Evolutionary conservation across 257 asterid species (phyloP).

Genomic region (Solanum pinnatisectum): DNA sequence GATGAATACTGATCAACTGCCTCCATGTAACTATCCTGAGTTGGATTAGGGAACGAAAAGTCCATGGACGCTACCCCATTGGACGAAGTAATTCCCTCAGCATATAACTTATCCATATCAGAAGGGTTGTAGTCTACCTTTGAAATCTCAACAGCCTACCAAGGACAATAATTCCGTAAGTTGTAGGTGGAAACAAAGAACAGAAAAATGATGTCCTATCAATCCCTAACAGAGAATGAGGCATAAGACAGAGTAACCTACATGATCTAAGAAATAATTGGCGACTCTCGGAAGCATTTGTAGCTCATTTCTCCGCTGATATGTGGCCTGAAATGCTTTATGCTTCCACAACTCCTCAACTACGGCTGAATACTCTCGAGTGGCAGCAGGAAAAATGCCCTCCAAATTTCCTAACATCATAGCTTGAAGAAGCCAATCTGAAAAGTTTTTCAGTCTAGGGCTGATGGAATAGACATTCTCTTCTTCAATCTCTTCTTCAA

Average conservation of each 20-base stretch:
- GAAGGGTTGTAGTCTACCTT: conserved; percentile 74
- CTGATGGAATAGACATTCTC: conserved; percentile 37
- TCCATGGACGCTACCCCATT: conserved; percentile 81
- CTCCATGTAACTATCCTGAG: conserved; percentile 60
- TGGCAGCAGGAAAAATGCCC: conserved; percentile 75
- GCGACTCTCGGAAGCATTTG: conserved; percentile 59
- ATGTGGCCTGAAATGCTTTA: conserved; percentile 69
- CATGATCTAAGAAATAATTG: conserved; percentile 76
- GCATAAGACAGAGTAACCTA: conserved; percentile 8
- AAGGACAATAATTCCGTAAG: conserved; percentile 3
- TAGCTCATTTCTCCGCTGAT: conserved; percentile 61
- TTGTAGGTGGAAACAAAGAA: not conserved
- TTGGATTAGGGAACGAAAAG: conserved; percentile 44
- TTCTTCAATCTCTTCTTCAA: conserved; percentile 38
- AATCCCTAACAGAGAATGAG: not conserved
- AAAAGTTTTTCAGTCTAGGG: conserved; percentile 49
- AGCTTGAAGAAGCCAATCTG: conserved; percentile 67
- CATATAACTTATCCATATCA: conserved; percentile 71
- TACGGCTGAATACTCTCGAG: conserved; percentile 64
- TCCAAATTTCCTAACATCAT: conserved; percentile 72
- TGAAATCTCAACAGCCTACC: conserved; percentile 76
- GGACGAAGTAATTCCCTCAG: conserved; percentile 68
- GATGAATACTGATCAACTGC: conserved; percentile 41
- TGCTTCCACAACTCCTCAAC: conserved; percentile 73
- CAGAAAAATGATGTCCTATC: not conserved